These are phyloP conservation scores for Trametes maxima DNA, from an alignment of 768 basidiomycete species.

Conservation along the genomic window DNA sequence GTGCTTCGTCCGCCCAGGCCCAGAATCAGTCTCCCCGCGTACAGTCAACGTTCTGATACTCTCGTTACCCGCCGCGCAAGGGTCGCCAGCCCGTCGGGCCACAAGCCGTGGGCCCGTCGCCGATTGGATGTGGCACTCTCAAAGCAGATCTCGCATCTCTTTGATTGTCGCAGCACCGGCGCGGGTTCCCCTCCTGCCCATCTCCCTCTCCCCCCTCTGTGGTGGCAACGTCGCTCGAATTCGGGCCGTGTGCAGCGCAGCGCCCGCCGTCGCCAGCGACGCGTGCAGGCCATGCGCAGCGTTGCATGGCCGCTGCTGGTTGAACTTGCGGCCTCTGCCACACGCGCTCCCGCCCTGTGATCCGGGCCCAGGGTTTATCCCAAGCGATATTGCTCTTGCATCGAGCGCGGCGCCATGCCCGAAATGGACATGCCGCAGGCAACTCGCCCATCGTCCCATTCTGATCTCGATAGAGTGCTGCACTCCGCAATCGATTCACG, in stretches of 20 bases:
- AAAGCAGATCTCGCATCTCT: conserved; percentile 1
- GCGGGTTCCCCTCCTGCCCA: neutral
- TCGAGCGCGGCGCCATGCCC: neutral
- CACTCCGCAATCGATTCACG: neutral
- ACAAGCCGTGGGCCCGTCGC: neutral
- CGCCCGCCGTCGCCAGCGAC: conserved; percentile 10
- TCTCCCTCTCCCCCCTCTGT: neutral
- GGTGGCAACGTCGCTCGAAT: conserved; percentile 7
- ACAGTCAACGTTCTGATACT: conserved; percentile 5
- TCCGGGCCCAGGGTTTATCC: neutral
- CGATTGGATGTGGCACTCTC: conserved; percentile 1
- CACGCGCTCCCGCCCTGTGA: neutral
- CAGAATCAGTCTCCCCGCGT: too few relatives aligned
- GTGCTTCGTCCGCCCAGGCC: too few relatives aligned
- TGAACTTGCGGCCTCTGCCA: neutral
- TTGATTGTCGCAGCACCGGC: conserved; percentile 13
- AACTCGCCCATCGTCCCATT: neutral
- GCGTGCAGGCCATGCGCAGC: neutral
- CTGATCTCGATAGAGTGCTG: conserved; percentile 1
- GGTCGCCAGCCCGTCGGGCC: neutral
- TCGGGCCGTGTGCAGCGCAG: neutral
- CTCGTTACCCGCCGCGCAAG: neutral
- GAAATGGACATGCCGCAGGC: conserved; percentile 9
- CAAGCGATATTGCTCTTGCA: neutral
- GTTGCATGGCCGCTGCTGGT: neutral